Evolutionary conservation across 805 yeast species (phyloP).

Genomic region (Wickerhamiella brachini): DNA sequence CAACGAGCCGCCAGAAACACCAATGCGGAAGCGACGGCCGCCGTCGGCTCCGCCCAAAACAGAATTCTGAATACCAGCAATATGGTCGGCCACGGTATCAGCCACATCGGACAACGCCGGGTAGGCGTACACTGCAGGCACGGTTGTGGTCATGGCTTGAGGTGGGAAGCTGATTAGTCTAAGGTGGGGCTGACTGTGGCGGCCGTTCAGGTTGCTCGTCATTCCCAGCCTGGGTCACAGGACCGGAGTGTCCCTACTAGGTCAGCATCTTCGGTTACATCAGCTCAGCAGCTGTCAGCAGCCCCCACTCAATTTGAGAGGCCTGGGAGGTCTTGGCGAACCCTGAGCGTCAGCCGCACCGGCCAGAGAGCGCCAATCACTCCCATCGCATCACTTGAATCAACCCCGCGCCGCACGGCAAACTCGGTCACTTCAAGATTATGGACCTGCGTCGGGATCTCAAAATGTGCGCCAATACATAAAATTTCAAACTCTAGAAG

Average conservation of each 20-base stretch:
- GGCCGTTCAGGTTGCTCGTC: background rate
- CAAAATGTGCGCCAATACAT: too few relatives aligned
- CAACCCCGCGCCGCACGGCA: too few relatives aligned
- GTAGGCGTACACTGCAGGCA: constrained; percentile 85
- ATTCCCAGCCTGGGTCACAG: background rate
- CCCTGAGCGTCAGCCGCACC: too few relatives aligned
- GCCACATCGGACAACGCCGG: constrained; percentile 85
- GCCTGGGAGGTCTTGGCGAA: too few relatives aligned
- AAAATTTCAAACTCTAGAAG: too few relatives aligned
- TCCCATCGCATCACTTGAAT: too few relatives aligned
- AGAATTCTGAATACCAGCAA: constrained; percentile 73
- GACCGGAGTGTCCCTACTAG: background rate
- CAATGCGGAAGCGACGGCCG: constrained; percentile 65
- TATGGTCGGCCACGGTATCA: constrained; percentile 92
- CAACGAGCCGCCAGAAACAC: constrained; percentile 86
- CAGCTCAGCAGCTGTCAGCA: too few relatives aligned
- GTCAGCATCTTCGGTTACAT: too few relatives aligned
- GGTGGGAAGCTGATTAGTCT: background rate
- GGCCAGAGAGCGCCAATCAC: too few relatives aligned
- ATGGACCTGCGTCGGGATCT: too few relatives aligned
- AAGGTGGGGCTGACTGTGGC: background rate
- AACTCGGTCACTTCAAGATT: too few relatives aligned
- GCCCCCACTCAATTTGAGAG: too few relatives aligned
- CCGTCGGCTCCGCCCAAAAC: constrained; percentile 31
- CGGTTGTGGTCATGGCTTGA: constrained; percentile 67